Evolutionary conservation across 352 stramenopile species (phyloP).

Genomic region (Phytophthora sansomeana): DNA sequence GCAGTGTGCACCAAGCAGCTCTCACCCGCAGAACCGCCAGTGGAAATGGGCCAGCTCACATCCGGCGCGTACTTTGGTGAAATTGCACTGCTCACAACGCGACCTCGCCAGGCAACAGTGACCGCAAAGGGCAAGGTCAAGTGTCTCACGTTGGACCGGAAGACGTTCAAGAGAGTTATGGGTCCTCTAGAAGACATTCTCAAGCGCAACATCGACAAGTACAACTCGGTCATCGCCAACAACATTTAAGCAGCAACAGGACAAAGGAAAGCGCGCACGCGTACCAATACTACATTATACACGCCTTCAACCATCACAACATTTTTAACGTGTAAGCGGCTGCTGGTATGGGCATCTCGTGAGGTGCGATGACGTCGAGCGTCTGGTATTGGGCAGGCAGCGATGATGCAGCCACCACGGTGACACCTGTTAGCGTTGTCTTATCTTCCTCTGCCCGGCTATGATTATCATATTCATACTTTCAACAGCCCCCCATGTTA

Average conservation of each 20-base stretch:
- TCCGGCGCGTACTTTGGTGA: constrained; percentile 97
- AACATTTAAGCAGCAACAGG: constrained; percentile 77
- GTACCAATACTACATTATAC: constrained; percentile 42
- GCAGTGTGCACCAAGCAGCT: constrained; percentile 88
- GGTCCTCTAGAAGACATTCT: constrained; percentile 90
- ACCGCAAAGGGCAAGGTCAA: constrained; percentile 87
- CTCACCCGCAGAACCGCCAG: constrained; percentile 64
- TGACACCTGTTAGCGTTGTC: constrained; percentile 21
- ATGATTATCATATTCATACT: constrained; percentile 33
- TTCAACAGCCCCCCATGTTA: not conserved
- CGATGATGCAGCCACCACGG: constrained; percentile 8
- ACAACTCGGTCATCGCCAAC: constrained; percentile 91
- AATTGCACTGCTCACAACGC: constrained; percentile 94
- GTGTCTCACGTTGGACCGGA: constrained; percentile 92
- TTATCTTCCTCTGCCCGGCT: constrained; percentile 24
- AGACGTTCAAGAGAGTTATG: constrained; percentile 94
- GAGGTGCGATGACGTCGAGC: not conserved
- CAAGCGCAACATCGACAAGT: constrained; percentile 93
- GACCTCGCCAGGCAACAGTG: constrained; percentile 92
- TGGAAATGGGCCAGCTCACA: constrained; percentile 90
- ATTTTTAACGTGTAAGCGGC: constrained; percentile 14
- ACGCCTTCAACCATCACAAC: constrained; percentile 32
- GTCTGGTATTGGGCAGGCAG: constrained; percentile 1
- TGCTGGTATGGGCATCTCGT: constrained; percentile 7
- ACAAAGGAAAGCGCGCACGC: constrained; percentile 27